Base-by-base conservation (phyloP, 495 filamentous ascomycete species). In the Penicillium fimorum region DNA sequence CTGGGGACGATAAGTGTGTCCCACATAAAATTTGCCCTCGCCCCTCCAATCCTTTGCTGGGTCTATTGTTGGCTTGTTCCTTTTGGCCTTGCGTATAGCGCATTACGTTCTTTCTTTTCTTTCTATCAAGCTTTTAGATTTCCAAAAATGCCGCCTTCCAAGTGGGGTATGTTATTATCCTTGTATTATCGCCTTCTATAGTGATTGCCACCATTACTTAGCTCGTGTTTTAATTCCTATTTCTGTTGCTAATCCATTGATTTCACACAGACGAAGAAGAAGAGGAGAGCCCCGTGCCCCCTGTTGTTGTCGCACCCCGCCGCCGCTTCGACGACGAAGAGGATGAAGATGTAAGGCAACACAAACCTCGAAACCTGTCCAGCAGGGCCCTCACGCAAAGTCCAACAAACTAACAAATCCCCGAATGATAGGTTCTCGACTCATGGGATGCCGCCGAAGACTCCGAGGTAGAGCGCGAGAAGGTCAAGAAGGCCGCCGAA, bases 401-500 rank as follows among this genome's bases (percentile, higher is more conserved):
- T 10, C 18, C 27, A 47, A 17, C 17, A 47, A 17, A 45, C 56
- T 62, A 45, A 66, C 22, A 35, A 52, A 50, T 57, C 49, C 51
- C 56, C 51, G 29, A 53, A 17, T 8, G 48, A 22, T 56, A 96
- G 89, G 90, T 97, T 54, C 82, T 97, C 55, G 95, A 99, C 44
- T 93, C 91, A 20, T 99, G 95, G 95, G 92, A 96, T 62, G 93
- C 91, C 40, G 94, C 89, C 55, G 94, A 97, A 65, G 95, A 99
- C 76, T 95, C 90, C 48, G 95, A 99, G 65, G 92, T 86, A 50
- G 95, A 99, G 77, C 89, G 90, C 60, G 92, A 96, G 73, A 97
- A 96, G 79, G 89, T 83, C 22, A 90, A 88, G 75, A 89, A 89
- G 74, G 91, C 85, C 15, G 90, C 83, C 9, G 92, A 91, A 65